Conservation (phyloP, 2,329 filamentous ascomycete genomes). For the Zymoseptoria ardabiliae region DNA sequence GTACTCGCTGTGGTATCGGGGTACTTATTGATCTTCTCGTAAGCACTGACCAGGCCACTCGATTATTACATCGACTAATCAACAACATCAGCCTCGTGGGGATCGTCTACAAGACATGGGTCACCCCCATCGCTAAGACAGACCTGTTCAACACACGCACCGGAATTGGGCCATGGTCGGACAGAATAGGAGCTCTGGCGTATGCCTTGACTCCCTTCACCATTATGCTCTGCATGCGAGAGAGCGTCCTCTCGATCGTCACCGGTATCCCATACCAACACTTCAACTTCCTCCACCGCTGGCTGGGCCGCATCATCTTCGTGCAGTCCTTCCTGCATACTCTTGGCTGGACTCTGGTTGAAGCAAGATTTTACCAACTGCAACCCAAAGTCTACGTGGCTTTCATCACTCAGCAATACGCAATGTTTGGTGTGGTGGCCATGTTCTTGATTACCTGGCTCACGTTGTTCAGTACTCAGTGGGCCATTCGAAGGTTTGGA, state of each 20-base stretch:
- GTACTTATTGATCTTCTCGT: constrained; percentile 56
- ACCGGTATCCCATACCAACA: constrained; percentile 66
- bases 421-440: constrained; percentile 66
- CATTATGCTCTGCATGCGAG: constrained; percentile 58
- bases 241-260: constrained; percentile 61
- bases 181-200: constrained; percentile 63
- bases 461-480: constrained; percentile 51
- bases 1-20: constrained; percentile 50
- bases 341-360: constrained; percentile 61
- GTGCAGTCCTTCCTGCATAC: constrained; percentile 62
- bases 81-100: constrained; percentile 45
- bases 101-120: constrained; percentile 60
- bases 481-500: constrained; percentile 58
- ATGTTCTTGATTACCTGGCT: constrained; percentile 57
- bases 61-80: not conserved
- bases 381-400: constrained; percentile 53
- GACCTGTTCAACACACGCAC: constrained; percentile 57
- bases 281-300: constrained; percentile 72
- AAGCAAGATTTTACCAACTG: constrained; percentile 61
- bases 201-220: constrained; percentile 68
- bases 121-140: constrained; percentile 58
- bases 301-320: constrained; percentile 67
- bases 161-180: constrained; percentile 59
- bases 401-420: constrained; percentile 59
- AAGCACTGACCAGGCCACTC: not conserved